Base-by-base conservation (phyloP, 768 basidiomycete genomes). In the Pleurotus eryngii region DNA sequence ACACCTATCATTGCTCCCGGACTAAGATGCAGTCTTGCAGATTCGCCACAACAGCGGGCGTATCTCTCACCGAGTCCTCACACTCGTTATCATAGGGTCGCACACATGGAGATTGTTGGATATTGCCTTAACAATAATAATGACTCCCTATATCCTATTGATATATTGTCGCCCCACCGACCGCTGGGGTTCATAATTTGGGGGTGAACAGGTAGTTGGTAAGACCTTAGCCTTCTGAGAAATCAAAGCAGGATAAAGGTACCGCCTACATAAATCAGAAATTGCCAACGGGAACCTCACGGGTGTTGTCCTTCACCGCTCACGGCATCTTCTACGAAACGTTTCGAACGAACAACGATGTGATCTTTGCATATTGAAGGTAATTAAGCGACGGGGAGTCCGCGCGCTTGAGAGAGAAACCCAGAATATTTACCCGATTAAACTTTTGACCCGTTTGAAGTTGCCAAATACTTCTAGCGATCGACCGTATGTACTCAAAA, bases 81-180 rank as follows among this genome's bases (percentile, higher is more conserved):
- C 20, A 45, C 27, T 27, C 49, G 24, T 50, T 50, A 50, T 50
- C 49, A 27, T 50, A 50, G 49, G 49, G 49, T 50, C 15, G 5
- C 37, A 27, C 49, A 27, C 49, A 50, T 50, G 49, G 49, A 50
- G 26, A 50, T 15, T 50, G 30, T 50, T 35, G 30, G 8, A 11
- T 35, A 35, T 35, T 35, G 17, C 49, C 30, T 50, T 24, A 35
- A 50, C 12, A 50, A 50, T 35, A 26, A n/a, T 9, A 50, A 50
- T 26, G 15, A 20, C 46, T 48, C 46, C 46, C 49, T 38, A 26
- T 30, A 35, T 35, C 26, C 8, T 7, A 35, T 7, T 9, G 8
- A 26, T 49, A 26, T 49, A 49, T 37, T 24, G 26, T 11, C 37
- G 5, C 8, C 26, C 49, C 22, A 35, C 49, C 20, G 49, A n/a